A percentile compares a stretch with the other conserved stretches of the same genome.
Evolutionary conservation across 2,329 filamentous ascomycete species (phyloP).

Genomic region (Monosporascus sp.): DNA sequence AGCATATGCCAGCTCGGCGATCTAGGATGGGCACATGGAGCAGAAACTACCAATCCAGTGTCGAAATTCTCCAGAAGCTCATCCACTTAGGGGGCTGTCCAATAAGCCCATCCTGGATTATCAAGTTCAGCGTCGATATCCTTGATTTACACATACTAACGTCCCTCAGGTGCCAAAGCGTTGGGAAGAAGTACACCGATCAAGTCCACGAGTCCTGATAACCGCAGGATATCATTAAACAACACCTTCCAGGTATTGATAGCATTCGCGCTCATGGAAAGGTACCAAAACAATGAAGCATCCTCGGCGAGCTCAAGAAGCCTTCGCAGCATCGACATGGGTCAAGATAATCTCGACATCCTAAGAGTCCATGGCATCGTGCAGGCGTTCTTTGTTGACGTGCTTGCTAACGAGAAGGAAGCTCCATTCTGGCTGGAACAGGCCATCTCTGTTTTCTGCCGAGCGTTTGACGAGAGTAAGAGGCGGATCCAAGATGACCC

Average conservation of each 20-base stretch:
- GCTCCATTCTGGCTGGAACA: conserved; percentile 45
- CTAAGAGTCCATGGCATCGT: conserved; percentile 48
- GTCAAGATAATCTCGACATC: conserved; percentile 43
- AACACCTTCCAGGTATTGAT: conserved; percentile 47
- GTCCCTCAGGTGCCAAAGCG: conserved; percentile 35
- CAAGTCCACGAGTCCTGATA: conserved; percentile 36
- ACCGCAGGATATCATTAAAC: conserved; percentile 34
- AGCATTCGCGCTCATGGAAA: conserved; percentile 46
- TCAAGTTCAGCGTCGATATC: no score
- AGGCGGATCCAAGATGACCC: conserved; percentile 36
- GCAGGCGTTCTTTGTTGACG: conserved; percentile 48
- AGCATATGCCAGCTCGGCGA: no score
- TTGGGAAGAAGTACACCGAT: conserved; percentile 43
- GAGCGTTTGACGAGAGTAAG: conserved; percentile 43
- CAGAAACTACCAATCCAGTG: no score
- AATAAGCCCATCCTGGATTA: no score
- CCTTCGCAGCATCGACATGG: conserved; percentile 35
- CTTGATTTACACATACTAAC: conserved; percentile 8
- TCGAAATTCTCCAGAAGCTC: no score
- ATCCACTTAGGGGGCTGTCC: no score
- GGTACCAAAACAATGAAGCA: conserved; percentile 40
- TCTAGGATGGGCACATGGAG: no score
- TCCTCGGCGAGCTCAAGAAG: conserved; percentile 37
- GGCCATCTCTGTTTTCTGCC: conserved; percentile 43
- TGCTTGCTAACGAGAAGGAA: conserved; percentile 36